Evolutionary conservation across 1,284 basidiomycete genomes (phyloP).

Genomic region (Mycena sp.): DNA sequence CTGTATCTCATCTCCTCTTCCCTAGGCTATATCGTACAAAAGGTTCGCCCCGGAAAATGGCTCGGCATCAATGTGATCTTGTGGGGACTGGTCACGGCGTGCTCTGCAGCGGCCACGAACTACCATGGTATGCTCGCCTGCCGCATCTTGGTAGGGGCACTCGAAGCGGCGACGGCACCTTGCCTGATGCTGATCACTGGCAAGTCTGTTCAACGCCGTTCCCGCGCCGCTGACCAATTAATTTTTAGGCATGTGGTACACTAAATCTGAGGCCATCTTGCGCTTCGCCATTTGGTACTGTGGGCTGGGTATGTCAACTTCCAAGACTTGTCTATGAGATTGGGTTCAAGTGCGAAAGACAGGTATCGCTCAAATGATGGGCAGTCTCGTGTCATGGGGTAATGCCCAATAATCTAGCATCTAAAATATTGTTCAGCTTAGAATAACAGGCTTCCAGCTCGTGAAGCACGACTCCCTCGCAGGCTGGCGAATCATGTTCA

Average conservation of each 20-base stretch:
- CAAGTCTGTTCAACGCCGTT: neutral
- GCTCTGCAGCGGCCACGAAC: conserved; percentile 21
- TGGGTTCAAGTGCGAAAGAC: neutral
- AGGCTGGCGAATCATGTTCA: conserved; percentile 29
- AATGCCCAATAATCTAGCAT: neutral
- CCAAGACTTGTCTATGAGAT: neutral
- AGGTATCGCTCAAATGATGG: conserved; percentile 21
- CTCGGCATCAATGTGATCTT: conserved; percentile 22
- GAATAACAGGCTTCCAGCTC: conserved; percentile 21
- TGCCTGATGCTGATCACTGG: conserved; percentile 30
- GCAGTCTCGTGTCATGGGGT: conserved; percentile 23
- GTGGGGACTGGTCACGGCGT: conserved; percentile 27
- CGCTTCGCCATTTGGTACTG: conserved; percentile 30
- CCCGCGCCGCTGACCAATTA: neutral
- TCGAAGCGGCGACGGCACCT: conserved; percentile 26
- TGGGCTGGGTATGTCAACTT: conserved; percentile 13
- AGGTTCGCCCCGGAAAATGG: conserved; percentile 28
- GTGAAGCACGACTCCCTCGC: conserved; percentile 23
- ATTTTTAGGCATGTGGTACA: conserved; percentile 27
- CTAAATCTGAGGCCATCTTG: conserved; percentile 23
- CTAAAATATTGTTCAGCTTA: neutral
- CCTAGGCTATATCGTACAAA: conserved; percentile 27
- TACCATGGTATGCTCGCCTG: conserved; percentile 22
- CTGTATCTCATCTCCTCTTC: too few relatives aligned
- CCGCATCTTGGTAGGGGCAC: conserved; percentile 23